These are phyloP conservation scores for Coemansia sp. DNA, from an alignment of 192 early-diverging fungal genomes.

Conservation along the genomic window DNA sequence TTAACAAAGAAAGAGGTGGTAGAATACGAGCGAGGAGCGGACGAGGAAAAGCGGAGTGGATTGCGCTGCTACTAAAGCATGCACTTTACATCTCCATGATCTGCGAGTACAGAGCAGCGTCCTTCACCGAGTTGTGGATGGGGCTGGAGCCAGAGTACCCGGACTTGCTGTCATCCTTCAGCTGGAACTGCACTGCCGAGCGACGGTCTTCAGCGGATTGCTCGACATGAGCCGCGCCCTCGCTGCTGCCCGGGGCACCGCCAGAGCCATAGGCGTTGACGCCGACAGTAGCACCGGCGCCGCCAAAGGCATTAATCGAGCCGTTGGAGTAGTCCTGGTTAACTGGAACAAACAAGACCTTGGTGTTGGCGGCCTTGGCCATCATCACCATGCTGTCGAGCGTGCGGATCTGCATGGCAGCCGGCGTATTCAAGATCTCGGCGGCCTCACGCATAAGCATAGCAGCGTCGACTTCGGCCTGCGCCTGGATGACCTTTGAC, in stretches of 20 bases:
- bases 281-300: slow-evolving; percentile 33
- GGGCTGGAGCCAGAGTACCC: slow-evolving; percentile 17
- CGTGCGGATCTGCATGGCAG: slow-evolving; percentile 86
- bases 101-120: slow-evolving; percentile 27
- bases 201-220: slow-evolving; percentile 8
- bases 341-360: slow-evolving; percentile 72
- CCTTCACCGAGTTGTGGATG: slow-evolving; percentile 30
- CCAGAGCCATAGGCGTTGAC: slow-evolving; percentile 14
- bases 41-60: too few species aligned
- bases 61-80: not conserved
- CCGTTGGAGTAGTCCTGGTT: slow-evolving; percentile 53
- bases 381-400: slow-evolving; percentile 84
- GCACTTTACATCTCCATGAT: slow-evolving; percentile 29
- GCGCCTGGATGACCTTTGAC: slow-evolving; percentile 87
- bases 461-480: slow-evolving; percentile 84
- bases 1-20: not conserved
- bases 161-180: slow-evolving; percentile 13
- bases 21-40: not conserved
- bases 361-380: slow-evolving; percentile 71
- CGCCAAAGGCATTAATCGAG: slow-evolving; percentile 48
- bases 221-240: slow-evolving; percentile 7
- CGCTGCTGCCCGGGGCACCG: not conserved
- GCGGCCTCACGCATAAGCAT: slow-evolving; percentile 92
- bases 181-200: slow-evolving; percentile 10
- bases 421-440: slow-evolving; percentile 84